Conservation (phyloP, 495 filamentous ascomycete species). For the Pyrenopolyporus hunteri region DNA sequence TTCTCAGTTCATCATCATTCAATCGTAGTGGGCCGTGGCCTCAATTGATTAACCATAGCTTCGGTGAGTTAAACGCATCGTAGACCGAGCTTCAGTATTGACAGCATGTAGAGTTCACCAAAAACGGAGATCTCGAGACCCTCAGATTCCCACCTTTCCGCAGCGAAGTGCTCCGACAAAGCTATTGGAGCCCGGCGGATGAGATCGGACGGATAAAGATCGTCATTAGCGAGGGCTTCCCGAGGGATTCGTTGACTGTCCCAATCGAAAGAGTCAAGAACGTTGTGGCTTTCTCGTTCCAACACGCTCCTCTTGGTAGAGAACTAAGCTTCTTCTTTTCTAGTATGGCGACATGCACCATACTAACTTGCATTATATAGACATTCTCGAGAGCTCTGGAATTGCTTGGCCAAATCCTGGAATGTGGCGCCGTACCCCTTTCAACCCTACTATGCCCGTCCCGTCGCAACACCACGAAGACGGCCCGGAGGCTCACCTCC, state of each 20-base stretch:
- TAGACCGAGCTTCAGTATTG: background rate
- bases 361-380: slow-evolving; percentile 43
- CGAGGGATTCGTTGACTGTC: slow-evolving; percentile 51
- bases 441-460: slow-evolving; percentile 45
- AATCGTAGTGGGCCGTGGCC: slow-evolving; percentile 65
- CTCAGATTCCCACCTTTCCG: slow-evolving; percentile 79
- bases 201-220: slow-evolving; percentile 75
- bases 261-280: slow-evolving; percentile 76
- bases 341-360: slow-evolving; percentile 26
- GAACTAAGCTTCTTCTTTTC: slow-evolving; percentile 20
- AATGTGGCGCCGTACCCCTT: slow-evolving; percentile 67
- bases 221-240: slow-evolving; percentile 77
- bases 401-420: slow-evolving; percentile 82
- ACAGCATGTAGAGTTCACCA: slow-evolving; percentile 60
- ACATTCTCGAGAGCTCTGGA: slow-evolving; percentile 74
- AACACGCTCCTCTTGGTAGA: slow-evolving; percentile 80
- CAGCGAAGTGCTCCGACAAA: slow-evolving; percentile 70
- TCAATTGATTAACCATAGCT: slow-evolving; percentile 55
- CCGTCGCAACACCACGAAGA: slow-evolving; percentile 51
- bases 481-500: slow-evolving; percentile 49
- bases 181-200: slow-evolving; percentile 75
- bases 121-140: slow-evolving; percentile 64
- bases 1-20: slow-evolving; percentile 60
- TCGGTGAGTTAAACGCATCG: slow-evolving; percentile 45
- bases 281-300: slow-evolving; percentile 80